Conservation (phyloP, 306 rosid genomes). For the Phaseolus lunatus region DNA sequence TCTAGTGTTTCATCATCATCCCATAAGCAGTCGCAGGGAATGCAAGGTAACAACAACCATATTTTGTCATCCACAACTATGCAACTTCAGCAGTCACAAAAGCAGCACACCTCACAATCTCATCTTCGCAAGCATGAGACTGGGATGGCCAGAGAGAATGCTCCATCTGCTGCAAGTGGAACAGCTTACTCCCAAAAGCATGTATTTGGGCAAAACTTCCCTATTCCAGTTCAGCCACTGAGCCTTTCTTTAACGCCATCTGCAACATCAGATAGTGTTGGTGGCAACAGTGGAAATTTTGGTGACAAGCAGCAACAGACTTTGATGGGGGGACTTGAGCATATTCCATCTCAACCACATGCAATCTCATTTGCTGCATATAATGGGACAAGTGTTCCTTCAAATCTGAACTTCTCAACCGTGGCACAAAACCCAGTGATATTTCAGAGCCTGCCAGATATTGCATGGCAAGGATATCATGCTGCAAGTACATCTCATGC, state of each 20-base stretch:
- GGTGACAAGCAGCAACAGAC: constrained; percentile 52
- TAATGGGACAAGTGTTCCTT: constrained; percentile 41
- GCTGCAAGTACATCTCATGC: constrained; percentile 47
- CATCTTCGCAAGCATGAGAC: constrained; percentile 52
- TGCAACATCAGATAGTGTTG: constrained; percentile 39
- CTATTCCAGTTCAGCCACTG: constrained; percentile 58
- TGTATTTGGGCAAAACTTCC: constrained; percentile 52
- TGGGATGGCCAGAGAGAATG: constrained; percentile 43
- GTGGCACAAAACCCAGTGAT: constrained; percentile 45
- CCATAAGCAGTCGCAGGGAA: constrained; percentile 55
- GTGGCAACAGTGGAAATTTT: constrained; percentile 47
- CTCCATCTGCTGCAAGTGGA: constrained; percentile 44
- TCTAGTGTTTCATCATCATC: constrained; percentile 48
- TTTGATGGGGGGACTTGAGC: constrained; percentile 53
- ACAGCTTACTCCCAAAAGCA: constrained; percentile 48
- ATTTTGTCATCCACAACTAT: constrained; percentile 41
- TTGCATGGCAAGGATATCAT: constrained; percentile 51
- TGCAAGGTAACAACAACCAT: constrained; percentile 47
- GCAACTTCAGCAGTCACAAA: constrained; percentile 53
- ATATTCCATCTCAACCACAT: constrained; percentile 55
- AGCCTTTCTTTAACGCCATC: constrained; percentile 58
- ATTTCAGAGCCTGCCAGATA: constrained; percentile 59
- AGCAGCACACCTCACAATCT: constrained; percentile 44
- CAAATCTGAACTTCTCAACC: constrained; percentile 49
- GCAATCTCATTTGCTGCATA: constrained; percentile 57